phyloP scores from a whole-genome alignment of 2,329 filamentous ascomycete genomes.

The Fusarium nisikadoi region DNA sequence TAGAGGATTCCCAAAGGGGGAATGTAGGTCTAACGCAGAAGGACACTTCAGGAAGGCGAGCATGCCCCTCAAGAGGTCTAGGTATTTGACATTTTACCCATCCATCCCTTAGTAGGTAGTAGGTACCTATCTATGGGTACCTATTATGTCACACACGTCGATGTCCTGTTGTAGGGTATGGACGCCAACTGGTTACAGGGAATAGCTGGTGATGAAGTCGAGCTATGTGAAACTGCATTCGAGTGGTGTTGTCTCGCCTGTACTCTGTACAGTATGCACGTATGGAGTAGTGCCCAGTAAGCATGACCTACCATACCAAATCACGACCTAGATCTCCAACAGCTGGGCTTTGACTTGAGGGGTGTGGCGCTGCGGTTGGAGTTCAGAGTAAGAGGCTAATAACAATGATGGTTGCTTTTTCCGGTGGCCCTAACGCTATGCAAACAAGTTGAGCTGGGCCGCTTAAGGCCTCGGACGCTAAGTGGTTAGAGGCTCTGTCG shows the following conservation, averaged over 20 bases:
- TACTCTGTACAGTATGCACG: not conserved
- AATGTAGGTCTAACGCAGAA: constrained; percentile 6
- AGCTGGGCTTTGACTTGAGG: constrained; percentile 10
- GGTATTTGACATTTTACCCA: not conserved
- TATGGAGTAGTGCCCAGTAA: not conserved
- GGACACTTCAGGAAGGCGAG: constrained; percentile 1
- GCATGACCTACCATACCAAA: not conserved
- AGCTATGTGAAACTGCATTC: constrained; percentile 6
- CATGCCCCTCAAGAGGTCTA: constrained; percentile 5
- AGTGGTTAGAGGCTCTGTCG: constrained; percentile 23
- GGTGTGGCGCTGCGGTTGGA: constrained; percentile 23
- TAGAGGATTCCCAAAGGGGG: not conserved
- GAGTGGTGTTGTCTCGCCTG: constrained; percentile 1
- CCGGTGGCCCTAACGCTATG: constrained; percentile 41
- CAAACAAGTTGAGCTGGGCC: constrained; percentile 33
- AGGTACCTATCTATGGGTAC: not conserved
- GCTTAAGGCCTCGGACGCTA: constrained; percentile 18
- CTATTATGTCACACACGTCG: not conserved
- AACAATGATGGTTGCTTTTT: constrained; percentile 38
- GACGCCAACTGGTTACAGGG: not conserved
- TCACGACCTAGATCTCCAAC: constrained; percentile 15
- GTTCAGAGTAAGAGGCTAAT: not conserved
- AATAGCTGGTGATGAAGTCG: not conserved
- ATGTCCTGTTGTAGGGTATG: not conserved
- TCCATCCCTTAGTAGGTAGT: not conserved